These are phyloP conservation scores for Clarireedia paspali DNA, from an alignment of 2,329 filamentous ascomycete genomes.

Conservation along the genomic window DNA sequence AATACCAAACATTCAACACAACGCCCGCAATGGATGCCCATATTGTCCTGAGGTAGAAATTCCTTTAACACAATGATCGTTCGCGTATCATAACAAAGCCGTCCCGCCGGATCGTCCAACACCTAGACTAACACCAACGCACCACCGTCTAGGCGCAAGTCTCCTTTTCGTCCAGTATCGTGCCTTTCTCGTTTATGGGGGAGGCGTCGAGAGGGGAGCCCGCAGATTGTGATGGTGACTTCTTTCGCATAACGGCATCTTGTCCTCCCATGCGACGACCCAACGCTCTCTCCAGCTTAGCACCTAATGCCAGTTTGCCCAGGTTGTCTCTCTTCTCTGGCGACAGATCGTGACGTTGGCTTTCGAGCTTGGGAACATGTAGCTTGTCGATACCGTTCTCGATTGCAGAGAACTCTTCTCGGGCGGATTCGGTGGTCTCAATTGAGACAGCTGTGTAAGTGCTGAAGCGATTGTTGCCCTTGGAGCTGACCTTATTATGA, in stretches of 20 bases:
- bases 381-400: conserved; percentile 59
- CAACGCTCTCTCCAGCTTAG: conserved; percentile 66
- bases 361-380: conserved; percentile 59
- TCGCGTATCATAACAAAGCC: not conserved
- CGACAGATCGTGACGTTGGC: conserved; percentile 59
- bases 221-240: not conserved
- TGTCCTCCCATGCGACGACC: conserved; percentile 62
- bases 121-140: not conserved
- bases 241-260: conserved; percentile 55
- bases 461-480: conserved; percentile 40
- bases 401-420: conserved; percentile 49
- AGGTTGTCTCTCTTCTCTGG: conserved; percentile 60
- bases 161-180: not conserved
- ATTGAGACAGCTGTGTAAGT: conserved; percentile 39
- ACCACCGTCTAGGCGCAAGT: not conserved
- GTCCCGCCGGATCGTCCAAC: not conserved
- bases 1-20: conserved; percentile 4
- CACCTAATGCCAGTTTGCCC: conserved; percentile 62
- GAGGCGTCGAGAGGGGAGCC: not conserved
- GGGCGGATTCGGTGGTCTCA: conserved; percentile 27
- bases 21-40: conserved; percentile 8
- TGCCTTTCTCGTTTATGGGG: not conserved
- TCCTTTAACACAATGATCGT: not conserved
- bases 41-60: not conserved
- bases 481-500: conserved; percentile 40